These are phyloP conservation scores for Penicillium sp. DNA, from an alignment of 2,329 filamentous ascomycete genomes.

Conservation along the genomic window DNA sequence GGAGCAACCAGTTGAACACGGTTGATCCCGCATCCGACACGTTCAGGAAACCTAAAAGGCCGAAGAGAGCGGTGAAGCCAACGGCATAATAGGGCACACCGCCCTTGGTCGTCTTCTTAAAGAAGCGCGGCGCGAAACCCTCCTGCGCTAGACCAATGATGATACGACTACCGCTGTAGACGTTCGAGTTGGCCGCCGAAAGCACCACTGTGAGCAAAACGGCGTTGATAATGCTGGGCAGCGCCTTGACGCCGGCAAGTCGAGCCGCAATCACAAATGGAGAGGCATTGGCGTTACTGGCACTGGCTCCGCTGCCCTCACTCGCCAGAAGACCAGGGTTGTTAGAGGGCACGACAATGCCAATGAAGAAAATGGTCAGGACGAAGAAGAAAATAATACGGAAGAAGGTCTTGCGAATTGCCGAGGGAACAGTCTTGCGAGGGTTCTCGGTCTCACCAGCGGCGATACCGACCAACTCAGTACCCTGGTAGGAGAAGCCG, in stretches of 20 bases:
- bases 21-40: conserved; percentile 60
- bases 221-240: conserved; percentile 41
- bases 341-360: conserved; percentile 66
- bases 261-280: conserved; percentile 44
- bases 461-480: conserved; percentile 73
- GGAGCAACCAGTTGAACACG: conserved; percentile 51
- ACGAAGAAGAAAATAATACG: conserved; percentile 63
- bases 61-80: conserved; percentile 50
- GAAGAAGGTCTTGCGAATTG: conserved; percentile 73
- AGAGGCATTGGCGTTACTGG: conserved; percentile 30
- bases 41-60: conserved; percentile 69
- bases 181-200: conserved; percentile 43
- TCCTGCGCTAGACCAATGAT: conserved; percentile 63
- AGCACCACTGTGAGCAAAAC: conserved; percentile 42
- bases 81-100: conserved; percentile 48
- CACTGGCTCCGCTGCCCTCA: conserved; percentile 12
- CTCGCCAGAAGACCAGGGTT: conserved; percentile 53
- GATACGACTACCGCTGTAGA: conserved; percentile 60
- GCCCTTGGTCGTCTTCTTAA: conserved; percentile 41
- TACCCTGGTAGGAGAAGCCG: conserved; percentile 52
- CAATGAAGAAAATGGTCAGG: conserved; percentile 60
- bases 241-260: conserved; percentile 33
- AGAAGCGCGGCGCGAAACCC: conserved; percentile 43
- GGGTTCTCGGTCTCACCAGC: conserved; percentile 75
- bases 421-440: conserved; percentile 67